Base-by-base conservation (phyloP, 192 early-diverging fungal genomes). In the Phlyctochytrium planicorne region DNA sequence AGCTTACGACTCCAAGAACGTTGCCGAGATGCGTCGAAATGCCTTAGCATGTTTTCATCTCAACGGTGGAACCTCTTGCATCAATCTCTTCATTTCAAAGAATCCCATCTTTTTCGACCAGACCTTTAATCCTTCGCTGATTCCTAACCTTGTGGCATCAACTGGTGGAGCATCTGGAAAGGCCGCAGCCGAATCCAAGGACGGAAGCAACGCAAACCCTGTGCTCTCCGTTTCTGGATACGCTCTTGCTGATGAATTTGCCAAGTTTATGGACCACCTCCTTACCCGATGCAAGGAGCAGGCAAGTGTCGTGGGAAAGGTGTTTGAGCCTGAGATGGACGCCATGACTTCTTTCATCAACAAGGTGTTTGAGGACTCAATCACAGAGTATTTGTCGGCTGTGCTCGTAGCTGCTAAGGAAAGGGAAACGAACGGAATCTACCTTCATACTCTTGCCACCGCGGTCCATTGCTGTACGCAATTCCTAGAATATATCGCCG, bases 81-180 rank as follows among this genome's bases (percentile, higher is more conserved):
- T 91, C 47, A 84, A 91, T 62, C 81, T 90, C 0, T 94, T 90
- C 71, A 87, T 93, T 53, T 89, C 92, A 29, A 94, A 94, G 67
- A 89, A 91, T 68, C 89, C 88, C 40, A 86, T 94, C 29, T 93
- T 94, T 62, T 94, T 88, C 68, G 93, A 94, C 74, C 82, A 87
- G 59, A 88, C 89, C 20, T 86, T 69, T 67, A 86, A 86, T 60
- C 84, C 84, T 25, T 55, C 74, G 1, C 69, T 85, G 27, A 14
- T 57, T 10, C 55, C 55, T 16, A 3, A 31, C 53, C 27, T 25
- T 14, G 29, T 30, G 55, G 29, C 50, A 2, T 12, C 61, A 35
- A 3, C 10, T 20, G 27, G 55, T 10, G 31, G 12, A 6, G 4
- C 16, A 10, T 12, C 20, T 4, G 55, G 55, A 4, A 57, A 57